A percentile compares a stretch with the other conserved stretches of the same genome.
Conservation (phyloP, 192 early-diverging fungal species). For the Cetraspora pellucida region DNA sequence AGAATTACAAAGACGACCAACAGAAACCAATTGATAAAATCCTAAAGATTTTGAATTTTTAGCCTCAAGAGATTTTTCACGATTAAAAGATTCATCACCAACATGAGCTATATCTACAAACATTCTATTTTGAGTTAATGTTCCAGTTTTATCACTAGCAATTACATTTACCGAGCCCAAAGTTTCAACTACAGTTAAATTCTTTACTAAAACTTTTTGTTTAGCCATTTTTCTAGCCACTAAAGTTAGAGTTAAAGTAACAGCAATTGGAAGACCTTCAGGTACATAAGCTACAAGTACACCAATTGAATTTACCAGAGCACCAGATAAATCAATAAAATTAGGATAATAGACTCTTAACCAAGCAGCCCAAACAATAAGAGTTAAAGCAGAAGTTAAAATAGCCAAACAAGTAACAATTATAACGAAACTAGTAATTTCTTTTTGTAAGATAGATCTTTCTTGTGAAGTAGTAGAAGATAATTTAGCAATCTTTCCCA, state of each 20-base stretch:
- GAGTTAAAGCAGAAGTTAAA: conserved; percentile 49
- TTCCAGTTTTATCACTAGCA: conserved; percentile 92
- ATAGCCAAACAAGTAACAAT: conserved; percentile 63
- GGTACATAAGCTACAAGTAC: conserved; percentile 57
- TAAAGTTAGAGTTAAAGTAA: conserved; percentile 75
- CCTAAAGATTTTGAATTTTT: conserved; percentile 46
- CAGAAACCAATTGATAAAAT: conserved; percentile 39
- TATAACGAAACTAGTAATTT: conserved; percentile 67
- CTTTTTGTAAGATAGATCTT: conserved; percentile 60
- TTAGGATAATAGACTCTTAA: conserved; percentile 31
- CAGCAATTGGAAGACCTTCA: conserved; percentile 76
- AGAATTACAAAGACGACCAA: conserved; percentile 62
- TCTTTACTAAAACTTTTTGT: conserved; percentile 74
- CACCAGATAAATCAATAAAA: too few relatives aligned
- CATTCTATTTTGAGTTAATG: conserved; percentile 83
- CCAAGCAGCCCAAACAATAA: conserved; percentile 60
- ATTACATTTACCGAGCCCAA: conserved; percentile 72
- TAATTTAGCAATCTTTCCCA: conserved; percentile 75
- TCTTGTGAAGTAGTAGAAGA: conserved; percentile 44
- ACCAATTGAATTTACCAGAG: too few relatives aligned
- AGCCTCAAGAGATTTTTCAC: conserved; percentile 38
- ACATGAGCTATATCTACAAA: conserved; percentile 45
- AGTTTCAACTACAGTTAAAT: conserved; percentile 86
- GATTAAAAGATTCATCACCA: conserved; percentile 27
- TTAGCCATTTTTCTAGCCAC: conserved; percentile 77